phyloP scores from a whole-genome alignment of 225 moss, liverwort and hornwort species.

The Climacium dendroides region DNA sequence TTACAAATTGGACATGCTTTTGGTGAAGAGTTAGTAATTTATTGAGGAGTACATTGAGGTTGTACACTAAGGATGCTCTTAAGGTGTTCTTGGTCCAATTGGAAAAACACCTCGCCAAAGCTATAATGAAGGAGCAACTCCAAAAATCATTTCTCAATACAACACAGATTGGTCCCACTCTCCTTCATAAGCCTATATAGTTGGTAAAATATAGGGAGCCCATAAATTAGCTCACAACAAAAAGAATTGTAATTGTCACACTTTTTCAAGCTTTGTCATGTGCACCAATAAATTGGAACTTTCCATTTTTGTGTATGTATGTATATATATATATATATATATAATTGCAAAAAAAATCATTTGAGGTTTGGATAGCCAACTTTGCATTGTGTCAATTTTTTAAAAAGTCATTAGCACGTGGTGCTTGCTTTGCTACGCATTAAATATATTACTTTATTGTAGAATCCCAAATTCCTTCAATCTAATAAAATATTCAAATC shows the following conservation, averaged over 20 bases:
- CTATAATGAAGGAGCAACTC: not conserved
- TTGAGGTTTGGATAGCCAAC: not conserved
- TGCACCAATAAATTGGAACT: fast-evolving
- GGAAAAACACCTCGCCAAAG: fast-evolving
- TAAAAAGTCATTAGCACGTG: no score
- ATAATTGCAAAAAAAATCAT: not conserved
- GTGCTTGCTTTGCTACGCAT: no score
- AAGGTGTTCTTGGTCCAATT: fast-evolving
- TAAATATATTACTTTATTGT: no score
- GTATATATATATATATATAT: no score
- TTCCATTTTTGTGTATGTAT: not conserved
- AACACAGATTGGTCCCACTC: fast-evolving
- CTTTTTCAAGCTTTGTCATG: not conserved
- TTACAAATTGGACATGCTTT: not conserved
- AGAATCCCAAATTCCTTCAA: no score
- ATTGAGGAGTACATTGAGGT: not conserved
- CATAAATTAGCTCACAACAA: not conserved
- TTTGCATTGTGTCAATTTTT: not conserved
- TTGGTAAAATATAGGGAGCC: not conserved
- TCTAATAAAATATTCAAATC: no score
- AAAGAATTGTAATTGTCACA: not conserved
- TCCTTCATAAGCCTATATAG: fast-evolving
- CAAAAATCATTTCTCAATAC: not conserved
- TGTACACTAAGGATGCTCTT: no score
- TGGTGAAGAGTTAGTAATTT: not conserved